Conservation (phyloP, 257 asterid genomes). For the Solanum virginianum region DNA sequence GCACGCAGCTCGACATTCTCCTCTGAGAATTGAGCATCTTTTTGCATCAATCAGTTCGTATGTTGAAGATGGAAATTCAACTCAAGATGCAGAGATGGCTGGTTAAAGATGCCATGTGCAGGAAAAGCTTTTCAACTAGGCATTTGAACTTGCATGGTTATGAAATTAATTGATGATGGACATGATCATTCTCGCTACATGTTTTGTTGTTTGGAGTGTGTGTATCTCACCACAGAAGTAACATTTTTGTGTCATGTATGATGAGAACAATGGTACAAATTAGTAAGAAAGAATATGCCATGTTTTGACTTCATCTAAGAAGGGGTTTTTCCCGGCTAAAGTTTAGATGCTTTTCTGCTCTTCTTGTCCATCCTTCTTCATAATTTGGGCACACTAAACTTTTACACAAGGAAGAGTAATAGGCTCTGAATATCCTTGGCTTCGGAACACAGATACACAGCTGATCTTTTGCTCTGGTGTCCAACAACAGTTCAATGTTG, state of each 20-base stretch:
- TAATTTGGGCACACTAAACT: background rate
- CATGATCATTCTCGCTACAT: background rate
- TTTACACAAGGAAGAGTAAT: background rate
- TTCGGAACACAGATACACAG: background rate
- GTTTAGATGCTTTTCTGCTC: background rate
- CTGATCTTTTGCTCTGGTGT: background rate
- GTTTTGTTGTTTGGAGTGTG: background rate
- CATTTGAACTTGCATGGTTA: background rate
- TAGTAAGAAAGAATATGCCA: background rate
- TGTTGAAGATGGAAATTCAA: slow-evolving; percentile 18
- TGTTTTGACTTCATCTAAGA: background rate
- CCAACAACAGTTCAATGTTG: background rate
- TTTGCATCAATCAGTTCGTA: slow-evolving; percentile 34
- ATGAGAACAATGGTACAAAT: background rate
- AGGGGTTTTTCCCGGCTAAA: background rate
- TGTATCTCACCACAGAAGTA: background rate
- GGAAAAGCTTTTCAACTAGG: background rate
- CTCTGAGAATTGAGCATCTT: slow-evolving; percentile 65
- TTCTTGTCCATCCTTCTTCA: too few species aligned
- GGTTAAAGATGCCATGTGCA: slow-evolving; percentile 18
- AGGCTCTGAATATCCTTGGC: background rate
- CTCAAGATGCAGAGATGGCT: slow-evolving; percentile 51
- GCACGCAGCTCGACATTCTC: slow-evolving; percentile 64
- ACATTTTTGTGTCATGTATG: background rate
- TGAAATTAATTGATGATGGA: background rate